Evolutionary conservation across 2,329 filamentous ascomycete genomes (phyloP), one percentile per base, ranked within the genome.

Genomic region (Proliferodiscus dingleyae): DNA sequence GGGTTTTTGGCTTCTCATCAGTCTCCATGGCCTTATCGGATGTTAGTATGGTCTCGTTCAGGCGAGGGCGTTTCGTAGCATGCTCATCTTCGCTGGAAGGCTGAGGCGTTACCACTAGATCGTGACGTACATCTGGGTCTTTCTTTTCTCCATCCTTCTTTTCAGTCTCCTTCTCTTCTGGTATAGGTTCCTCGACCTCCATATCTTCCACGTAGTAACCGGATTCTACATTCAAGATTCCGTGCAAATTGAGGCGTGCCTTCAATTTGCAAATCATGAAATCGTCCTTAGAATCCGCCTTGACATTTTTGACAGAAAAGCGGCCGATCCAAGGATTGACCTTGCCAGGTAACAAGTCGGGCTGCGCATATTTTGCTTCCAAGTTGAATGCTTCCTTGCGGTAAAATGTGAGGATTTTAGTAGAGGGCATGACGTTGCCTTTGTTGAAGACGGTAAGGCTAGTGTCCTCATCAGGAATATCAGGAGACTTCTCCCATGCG

Each of bases 201-300:
- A 94, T 83, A 66, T 98, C 93, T 74, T 98, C 93, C 43, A 98
- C 93, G 62, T 89, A 97, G 76, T 98, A 98, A 50, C 90, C 93
- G 53, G 83, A 90, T 74, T 98, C 93, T 29, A 98, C 86, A 65
- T 97, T 97, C 56, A 98, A 76, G 49, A 98, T 81, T 68, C 93
- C 93, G 73, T 97, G 90, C 54, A 97, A 80, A 72, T 98, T 98
- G 46, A 98, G 80, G 54, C 93, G 84, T 38, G 93, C 91, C 80
- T 97, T 97, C 52, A 98, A 83, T 76, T 98, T 98, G 85, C 93
- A 98, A 63, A 97, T 94, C 91, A 98, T 97, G 69, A 97, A 98
- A 66, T 97, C 93, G 50, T 94, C 88, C 66, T 93, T 90, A 56
- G 83, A 80, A 64, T 95, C 89, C 32, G 89, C 85, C 78, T 96